Evolutionary conservation across 441 rosid genomes (phyloP).

Genomic region (Arabidopsis lyrata): DNA sequence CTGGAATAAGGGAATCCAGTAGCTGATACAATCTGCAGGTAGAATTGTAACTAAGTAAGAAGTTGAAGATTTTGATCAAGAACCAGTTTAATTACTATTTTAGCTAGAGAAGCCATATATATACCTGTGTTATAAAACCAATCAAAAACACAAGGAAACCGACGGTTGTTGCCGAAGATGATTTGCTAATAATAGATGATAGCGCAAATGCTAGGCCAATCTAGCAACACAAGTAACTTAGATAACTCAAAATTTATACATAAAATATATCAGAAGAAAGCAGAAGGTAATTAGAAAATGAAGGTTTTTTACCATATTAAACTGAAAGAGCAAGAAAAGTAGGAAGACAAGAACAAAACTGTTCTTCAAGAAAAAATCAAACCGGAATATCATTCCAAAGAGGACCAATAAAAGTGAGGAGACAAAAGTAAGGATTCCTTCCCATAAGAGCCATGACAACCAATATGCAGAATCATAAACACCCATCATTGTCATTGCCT

Average conservation of each 20-base stretch:
- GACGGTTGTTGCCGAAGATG: slow-evolving; percentile 79
- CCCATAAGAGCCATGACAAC: slow-evolving; percentile 96
- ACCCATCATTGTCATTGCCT: slow-evolving; percentile 92
- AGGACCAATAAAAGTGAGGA: slow-evolving; percentile 78
- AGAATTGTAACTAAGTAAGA: slow-evolving; percentile 34
- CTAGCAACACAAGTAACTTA: slow-evolving; percentile 52
- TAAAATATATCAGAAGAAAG: slow-evolving; percentile 10
- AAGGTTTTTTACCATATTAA: slow-evolving; percentile 74
- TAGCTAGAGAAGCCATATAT: slow-evolving; percentile 16
- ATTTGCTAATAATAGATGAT: slow-evolving; percentile 78
- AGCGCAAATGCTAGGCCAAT: slow-evolving; percentile 79
- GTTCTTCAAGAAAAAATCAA: slow-evolving; percentile 86
- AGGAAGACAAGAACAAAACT: slow-evolving; percentile 70
- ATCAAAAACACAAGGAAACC: slow-evolving; percentile 84
- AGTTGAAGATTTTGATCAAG: slow-evolving; percentile 18
- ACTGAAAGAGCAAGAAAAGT: slow-evolving; percentile 79
- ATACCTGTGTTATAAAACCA: slow-evolving; percentile 85
- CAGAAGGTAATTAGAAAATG: neutral
- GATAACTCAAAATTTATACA: neutral
- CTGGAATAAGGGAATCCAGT: slow-evolving; percentile 67
- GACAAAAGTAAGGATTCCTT: slow-evolving; percentile 62
- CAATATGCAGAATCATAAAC: slow-evolving; percentile 89
- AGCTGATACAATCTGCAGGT: slow-evolving; percentile 57
- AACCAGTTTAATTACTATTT: slow-evolving; percentile 15
- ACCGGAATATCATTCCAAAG: slow-evolving; percentile 90